Base-by-base conservation (phyloP, 495 filamentous ascomycete genomes). In the Hyaloscypha bicolor region DNA sequence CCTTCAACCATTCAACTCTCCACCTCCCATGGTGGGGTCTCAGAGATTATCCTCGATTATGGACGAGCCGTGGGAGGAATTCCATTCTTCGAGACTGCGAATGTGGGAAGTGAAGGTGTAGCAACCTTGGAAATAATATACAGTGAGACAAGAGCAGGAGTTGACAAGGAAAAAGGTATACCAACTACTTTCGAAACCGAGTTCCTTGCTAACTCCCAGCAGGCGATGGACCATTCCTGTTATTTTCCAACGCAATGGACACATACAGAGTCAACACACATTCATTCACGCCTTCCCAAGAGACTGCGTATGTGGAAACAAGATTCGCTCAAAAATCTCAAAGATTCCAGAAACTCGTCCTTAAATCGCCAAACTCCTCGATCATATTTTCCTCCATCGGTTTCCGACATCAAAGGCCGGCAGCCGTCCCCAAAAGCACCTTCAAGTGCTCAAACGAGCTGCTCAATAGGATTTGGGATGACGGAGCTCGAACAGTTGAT, bases 241-340 rank as follows among this genome's bases (percentile, higher is more conserved):
- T 70, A 3, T 70, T 70, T 32, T 70, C 68, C 19, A 70, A 66
- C 57, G 68, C 68, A 12, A 70, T 70, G 68, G 59, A 70, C 30
- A 62, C 68, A 19, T 66, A 70, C 37, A 32, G 68, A 55, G 12
- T 57, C 22, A 14, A 57, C 9, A 58, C 60, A 22, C 29, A 62
- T 19, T n/a, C 2, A 5, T 61, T 70, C 16, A 14, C 42, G 8
- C 60, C 63, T 37, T 66, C 62, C 14, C 16, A 45, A 59, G 22
- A 59, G 2, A 31, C 62, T 25, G 3, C 42, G 55, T 19, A 45
- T 45, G 42, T n/a, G 11, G 31, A 65, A 65, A 32, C 11, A 60
- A 60, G 30, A 12, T 65, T 57, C 25, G 60, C 67, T 14, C 63
- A 69, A 29, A 33, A 51, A 33, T 69, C 67, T 19, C 67, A 69